Conservation (phyloP, 208 protist genomes). For the Angomonas deanei region DNA sequence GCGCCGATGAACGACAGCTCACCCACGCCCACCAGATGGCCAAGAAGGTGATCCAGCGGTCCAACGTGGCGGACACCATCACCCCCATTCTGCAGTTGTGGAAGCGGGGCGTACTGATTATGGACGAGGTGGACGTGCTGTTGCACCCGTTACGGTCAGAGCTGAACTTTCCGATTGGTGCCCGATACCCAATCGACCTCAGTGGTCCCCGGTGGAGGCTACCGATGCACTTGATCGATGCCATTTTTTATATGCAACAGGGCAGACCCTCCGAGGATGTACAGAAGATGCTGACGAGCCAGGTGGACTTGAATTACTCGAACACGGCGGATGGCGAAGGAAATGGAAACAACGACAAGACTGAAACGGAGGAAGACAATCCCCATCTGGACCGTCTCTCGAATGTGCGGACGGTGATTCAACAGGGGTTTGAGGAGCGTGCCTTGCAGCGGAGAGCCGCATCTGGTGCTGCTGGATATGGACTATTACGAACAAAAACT, state of each 20-base stretch:
- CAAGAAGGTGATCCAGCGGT: slow-evolving; percentile 33
- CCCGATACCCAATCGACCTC: slow-evolving; percentile 89
- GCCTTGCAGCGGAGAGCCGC: slow-evolving; percentile 84
- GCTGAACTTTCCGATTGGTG: slow-evolving; percentile 95
- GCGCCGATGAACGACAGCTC: slow-evolving; percentile 32
- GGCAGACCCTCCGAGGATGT: slow-evolving; percentile 29
- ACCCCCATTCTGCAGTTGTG: slow-evolving; percentile 82
- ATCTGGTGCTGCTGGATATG: slow-evolving; percentile 88
- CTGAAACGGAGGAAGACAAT: slow-evolving; percentile 6
- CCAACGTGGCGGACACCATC: slow-evolving; percentile 63
- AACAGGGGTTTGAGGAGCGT: slow-evolving; percentile 47
- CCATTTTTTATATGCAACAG: slow-evolving; percentile 75
- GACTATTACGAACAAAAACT: slow-evolving; percentile 82
- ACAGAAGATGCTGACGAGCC: slow-evolving; percentile 12
- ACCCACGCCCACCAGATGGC: slow-evolving; percentile 31
- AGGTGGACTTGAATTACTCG: not conserved
- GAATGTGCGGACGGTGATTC: slow-evolving; percentile 40
- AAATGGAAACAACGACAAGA: not conserved
- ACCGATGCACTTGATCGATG: slow-evolving; percentile 92
- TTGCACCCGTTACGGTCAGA: slow-evolving; percentile 94
- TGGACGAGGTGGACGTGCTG: slow-evolving; percentile 94
- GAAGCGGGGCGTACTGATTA: slow-evolving; percentile 84
- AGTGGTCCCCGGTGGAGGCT: slow-evolving; percentile 87
- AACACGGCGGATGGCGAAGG: not conserved
- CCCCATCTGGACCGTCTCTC: slow-evolving; percentile 12